Evolutionary conservation across 148 eudicot genomes (phyloP).

Genomic region (Camellia granthamiana): DNA sequence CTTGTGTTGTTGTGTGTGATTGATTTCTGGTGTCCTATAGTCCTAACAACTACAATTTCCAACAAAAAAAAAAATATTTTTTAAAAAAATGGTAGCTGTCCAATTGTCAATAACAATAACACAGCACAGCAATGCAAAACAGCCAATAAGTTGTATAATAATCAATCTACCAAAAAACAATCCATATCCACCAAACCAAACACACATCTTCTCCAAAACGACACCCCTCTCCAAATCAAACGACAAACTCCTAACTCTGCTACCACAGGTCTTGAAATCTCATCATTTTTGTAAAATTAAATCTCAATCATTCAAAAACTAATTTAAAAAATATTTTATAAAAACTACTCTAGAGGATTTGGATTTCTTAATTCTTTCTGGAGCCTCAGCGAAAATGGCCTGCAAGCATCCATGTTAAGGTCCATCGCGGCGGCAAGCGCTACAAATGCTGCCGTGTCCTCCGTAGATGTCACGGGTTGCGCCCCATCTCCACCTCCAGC

Average conservation of each 20-base stretch:
- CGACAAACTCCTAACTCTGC: conserved; percentile 41
- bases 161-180: not conserved
- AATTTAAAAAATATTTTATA: too few relatives aligned
- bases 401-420: conserved; percentile 61
- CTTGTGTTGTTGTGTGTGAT: too few relatives aligned
- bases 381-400: conserved; percentile 45
- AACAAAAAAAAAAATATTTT: not conserved
- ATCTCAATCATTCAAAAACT: too few relatives aligned
- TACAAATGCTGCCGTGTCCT: conserved; percentile 67
- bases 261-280: conserved; percentile 15
- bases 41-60: not conserved
- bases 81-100: not conserved
- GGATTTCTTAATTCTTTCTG: conserved; percentile 37
- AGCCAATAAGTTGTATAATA: not conserved
- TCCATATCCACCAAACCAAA: not conserved
- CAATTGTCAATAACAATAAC: conserved; percentile 11
- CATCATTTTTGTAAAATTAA: too few relatives aligned
- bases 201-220: conserved; percentile 18
- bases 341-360: too few relatives aligned
- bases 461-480: conserved; percentile 50
- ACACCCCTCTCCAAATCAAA: conserved; percentile 26
- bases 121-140: conserved; percentile 5
- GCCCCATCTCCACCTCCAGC: conserved; percentile 54
- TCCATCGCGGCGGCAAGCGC: conserved; percentile 64
- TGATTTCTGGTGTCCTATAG: too few relatives aligned